Base-by-base conservation (phyloP, 73 alveolate genomes). In the Blepharisma stoltei region DNA sequence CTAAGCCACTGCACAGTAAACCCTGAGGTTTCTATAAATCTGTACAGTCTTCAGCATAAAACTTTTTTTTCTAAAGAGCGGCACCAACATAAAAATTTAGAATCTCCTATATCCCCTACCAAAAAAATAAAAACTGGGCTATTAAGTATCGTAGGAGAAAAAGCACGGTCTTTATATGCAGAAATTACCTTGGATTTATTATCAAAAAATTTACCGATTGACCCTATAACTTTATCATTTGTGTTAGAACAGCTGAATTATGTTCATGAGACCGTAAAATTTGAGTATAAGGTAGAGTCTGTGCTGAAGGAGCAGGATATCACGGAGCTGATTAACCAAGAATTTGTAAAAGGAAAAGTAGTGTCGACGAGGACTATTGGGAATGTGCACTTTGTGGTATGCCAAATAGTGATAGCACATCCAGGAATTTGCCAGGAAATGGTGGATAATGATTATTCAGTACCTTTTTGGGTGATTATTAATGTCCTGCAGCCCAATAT, bases 401-500 rank as follows among this genome's bases (percentile, higher is more conserved):
- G 73, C 38, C n/a, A 25, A 47, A 60, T 5, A 1, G 23, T 25
- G 73, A 5, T 8, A 3, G 23, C 18, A 9, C 3, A 1, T 60
- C 18, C 18, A 14, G 73, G 18, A 38, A 5, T 25, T n/a, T 8
- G 73, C 3, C n/a, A n/a, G 48, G 37, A 20, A 8, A 11, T 18
- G 14, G 73, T 14, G 14, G 73, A 60, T 25, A 50, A 1, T 0
- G 21, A 14, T 4, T 60, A 14, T 25, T n/a, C 18, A 9, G 46
- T 60, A 0, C 46, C 14, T 1, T 60, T 60, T 60, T 60, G 73
- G 73, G 73, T 60, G 73, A 8, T 60, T 14, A 8, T 60, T 14
- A 18, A 14, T 1, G 73, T 60, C n/a, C 14, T 1, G 0, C 37
- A 25, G 4, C 14, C 14, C 0, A 60, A 60, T 25, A 20, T 38